These are phyloP conservation scores for Leccinum subgranulosum DNA, from an alignment of 768 basidiomycete species.

Conservation along the genomic window DNA sequence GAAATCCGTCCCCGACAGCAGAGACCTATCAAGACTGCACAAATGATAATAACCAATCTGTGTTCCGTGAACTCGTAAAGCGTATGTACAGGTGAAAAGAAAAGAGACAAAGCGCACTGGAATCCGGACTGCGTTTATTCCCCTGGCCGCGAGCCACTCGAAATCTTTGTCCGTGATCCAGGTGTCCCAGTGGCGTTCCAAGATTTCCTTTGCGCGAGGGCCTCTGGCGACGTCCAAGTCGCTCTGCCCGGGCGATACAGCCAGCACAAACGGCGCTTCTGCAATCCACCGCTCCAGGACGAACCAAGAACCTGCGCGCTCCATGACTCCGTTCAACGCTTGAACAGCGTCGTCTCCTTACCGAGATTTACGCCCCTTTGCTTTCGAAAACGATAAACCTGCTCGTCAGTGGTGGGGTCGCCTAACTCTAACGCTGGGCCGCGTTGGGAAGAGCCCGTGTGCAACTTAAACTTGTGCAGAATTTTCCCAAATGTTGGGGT, in stretches of 20 bases:
- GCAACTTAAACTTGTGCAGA: constrained; percentile 15
- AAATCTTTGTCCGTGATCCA: constrained; percentile 57
- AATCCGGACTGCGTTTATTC: constrained; percentile 59
- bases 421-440: constrained; percentile 7
- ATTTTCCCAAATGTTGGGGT: constrained; percentile 10
- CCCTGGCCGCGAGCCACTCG: constrained; percentile 48
- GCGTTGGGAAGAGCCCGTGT: background rate
- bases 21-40: constrained; percentile 53
- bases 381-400: constrained; percentile 58
- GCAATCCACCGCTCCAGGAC: constrained; percentile 77
- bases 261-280: constrained; percentile 52
- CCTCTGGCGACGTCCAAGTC: constrained; percentile 71
- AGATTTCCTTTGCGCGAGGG: constrained; percentile 37
- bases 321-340: constrained; percentile 6
- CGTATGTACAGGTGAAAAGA: background rate
- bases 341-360: constrained; percentile 24
- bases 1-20: constrained; percentile 67
- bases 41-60: constrained; percentile 77
- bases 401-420: constrained; percentile 5
- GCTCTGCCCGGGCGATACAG: constrained; percentile 54
- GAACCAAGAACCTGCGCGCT: constrained; percentile 65
- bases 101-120: constrained; percentile 54
- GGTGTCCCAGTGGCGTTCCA: constrained; percentile 47
- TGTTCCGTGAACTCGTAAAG: background rate
- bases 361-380: constrained; percentile 84